These are phyloP conservation scores for Penicilliopsis zonata DNA, from an alignment of 495 filamentous ascomycete genomes.

Conservation along the genomic window DNA sequence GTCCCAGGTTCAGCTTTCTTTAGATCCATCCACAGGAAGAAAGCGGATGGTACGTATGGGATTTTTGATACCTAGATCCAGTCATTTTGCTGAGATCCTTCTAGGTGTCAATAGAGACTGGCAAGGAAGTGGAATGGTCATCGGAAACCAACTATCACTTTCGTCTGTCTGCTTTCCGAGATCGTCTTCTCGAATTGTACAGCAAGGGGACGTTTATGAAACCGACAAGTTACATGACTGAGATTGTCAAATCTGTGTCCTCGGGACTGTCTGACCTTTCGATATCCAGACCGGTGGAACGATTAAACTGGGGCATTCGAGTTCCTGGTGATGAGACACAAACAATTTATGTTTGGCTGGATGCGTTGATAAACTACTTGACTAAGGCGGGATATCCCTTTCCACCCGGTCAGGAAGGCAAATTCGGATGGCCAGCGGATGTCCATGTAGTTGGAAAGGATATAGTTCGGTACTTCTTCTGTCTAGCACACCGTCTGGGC, in stretches of 20 bases:
- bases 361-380: constrained; percentile 88
- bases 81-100: constrained; percentile 7
- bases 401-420: constrained; percentile 51
- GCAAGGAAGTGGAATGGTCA: constrained; percentile 86
- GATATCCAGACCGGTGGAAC: constrained; percentile 67
- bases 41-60: constrained; percentile 61
- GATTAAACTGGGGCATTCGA: constrained; percentile 80
- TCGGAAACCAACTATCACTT: constrained; percentile 96
- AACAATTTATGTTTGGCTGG: constrained; percentile 97
- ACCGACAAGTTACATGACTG: constrained; percentile 50
- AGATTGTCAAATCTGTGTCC: constrained; percentile 56
- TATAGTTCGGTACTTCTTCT: constrained; percentile 52
- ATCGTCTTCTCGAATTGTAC: constrained; percentile 69
- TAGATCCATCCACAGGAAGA: constrained; percentile 69
- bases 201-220: constrained; percentile 53
- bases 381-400: constrained; percentile 76
- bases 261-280: constrained; percentile 74
- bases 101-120: constrained; percentile 68
- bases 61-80: no score
- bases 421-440: constrained; percentile 77
- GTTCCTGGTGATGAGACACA: constrained; percentile 76
- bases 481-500: constrained; percentile 1
- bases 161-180: constrained; percentile 67
- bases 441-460: constrained; percentile 92
- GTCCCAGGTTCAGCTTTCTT: constrained; percentile 53